A percentile compares a stretch with the other conserved stretches of the same genome.
Conservation (phyloP, 2,329 filamentous ascomycete species). For the Exophiala mesophila region DNA sequence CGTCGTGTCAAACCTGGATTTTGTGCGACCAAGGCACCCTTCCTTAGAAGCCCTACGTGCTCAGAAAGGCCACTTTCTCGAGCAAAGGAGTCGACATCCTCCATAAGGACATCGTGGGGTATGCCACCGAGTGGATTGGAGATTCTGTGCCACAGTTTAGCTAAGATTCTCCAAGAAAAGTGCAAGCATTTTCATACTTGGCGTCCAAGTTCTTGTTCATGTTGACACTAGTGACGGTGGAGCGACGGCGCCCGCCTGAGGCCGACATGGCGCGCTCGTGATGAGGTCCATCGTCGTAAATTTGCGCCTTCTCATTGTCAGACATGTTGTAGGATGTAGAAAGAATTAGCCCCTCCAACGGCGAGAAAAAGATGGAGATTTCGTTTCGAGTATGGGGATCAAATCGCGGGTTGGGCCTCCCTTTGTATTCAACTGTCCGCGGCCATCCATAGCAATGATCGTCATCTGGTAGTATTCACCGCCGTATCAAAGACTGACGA, state of each 20-base stretch:
- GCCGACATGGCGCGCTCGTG: conserved; percentile 1
- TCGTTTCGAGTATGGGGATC: too few relatives aligned
- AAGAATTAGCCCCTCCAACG: too few relatives aligned
- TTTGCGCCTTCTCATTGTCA: neutral
- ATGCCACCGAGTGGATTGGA: conserved; percentile 26
- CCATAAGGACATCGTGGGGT: conserved; percentile 18
- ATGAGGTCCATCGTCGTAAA: conserved; percentile 1
- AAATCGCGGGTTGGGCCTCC: too few relatives aligned
- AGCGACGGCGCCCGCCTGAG: conserved; percentile 1
- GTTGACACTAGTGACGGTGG: neutral
- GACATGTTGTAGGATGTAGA: neutral
- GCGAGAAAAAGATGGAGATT: too few relatives aligned
- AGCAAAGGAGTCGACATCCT: conserved; percentile 38
- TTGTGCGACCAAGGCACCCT: conserved; percentile 30
- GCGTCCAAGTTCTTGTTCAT: conserved; percentile 5
- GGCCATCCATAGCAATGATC: too few relatives aligned
- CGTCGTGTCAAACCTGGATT: conserved; percentile 15
- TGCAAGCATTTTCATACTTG: neutral
- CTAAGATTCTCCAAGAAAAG: neutral
- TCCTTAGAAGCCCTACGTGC: conserved; percentile 31
- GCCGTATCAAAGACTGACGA: too few relatives aligned
- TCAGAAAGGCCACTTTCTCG: conserved; percentile 32
- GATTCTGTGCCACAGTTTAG: conserved; percentile 15
- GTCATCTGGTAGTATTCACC: too few relatives aligned
- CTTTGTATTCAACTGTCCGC: too few relatives aligned